Base-by-base conservation (phyloP, 306 rosid genomes). In the Amphicarpaea edgeworthii region DNA sequence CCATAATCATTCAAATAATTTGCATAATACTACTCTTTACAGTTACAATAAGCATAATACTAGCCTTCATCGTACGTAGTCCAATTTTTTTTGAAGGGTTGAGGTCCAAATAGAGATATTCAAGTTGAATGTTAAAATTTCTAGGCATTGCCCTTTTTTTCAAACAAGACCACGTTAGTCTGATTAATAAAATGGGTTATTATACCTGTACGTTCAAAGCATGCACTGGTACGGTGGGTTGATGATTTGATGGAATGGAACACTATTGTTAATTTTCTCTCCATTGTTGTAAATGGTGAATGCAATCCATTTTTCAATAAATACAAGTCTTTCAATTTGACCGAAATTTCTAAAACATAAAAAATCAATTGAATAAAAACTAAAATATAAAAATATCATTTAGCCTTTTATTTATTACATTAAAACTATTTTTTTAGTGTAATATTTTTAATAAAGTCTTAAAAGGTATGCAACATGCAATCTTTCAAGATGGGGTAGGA, bases 1-100 rank as follows among this genome's bases (percentile, higher is more conserved):
- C 6, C 34, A 41, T 61, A 32, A 75, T 41, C 66, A 21, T 58
- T 24, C 19, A 43, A 49, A 49, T 72, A 43, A 80, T 68, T 24
- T 77, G 49, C 58, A 38, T 47, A 10, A 38, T 47, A 10, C 41
- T 80, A 58, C 42, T 57, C 30, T 55, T 34, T 21, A 26, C 45
- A 23, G 46, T 46, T 79, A 68, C 54, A 38, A 68, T 28, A 73
- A 41, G 38, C 55, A 55, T 50, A 53, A 2, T 57, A 46, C 24
- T 32, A 58, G 34, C n/a, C n/a, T n/a, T 75, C 42, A 10, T 24
- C 26, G 24, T 45, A 63, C 63, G 11, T 63, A 0, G 8, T 4
- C 76, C 6, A 41, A 40, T 38, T 28, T 45, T 67, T 17, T 58
- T 69, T 34, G 1, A 57, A 57, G 76, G 69, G 23, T 8, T 75